Conservation (phyloP, 192 early-diverging fungal species). For the Linnemannia exigua region DNA sequence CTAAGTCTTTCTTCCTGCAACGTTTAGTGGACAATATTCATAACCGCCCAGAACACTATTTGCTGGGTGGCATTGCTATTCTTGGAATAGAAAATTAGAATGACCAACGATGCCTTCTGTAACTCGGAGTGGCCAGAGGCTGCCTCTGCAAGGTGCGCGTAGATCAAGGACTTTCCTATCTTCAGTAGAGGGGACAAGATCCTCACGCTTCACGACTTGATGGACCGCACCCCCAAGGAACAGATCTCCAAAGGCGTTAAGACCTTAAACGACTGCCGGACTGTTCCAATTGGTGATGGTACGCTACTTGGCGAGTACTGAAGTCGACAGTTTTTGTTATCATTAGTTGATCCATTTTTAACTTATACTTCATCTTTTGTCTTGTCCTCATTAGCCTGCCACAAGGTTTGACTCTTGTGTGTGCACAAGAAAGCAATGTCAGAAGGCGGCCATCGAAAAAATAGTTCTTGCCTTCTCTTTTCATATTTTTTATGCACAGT, state of each 20-base stretch:
- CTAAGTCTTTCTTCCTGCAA: no score
- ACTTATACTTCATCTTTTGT: no score
- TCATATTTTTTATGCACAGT: neutral
- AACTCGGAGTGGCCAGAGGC: conserved; percentile 22
- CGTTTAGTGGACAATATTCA: conserved; percentile 20
- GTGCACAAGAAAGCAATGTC: no score
- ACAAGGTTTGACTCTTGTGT: neutral
- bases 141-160: neutral
- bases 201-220: conserved; percentile 1
- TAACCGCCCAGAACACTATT: conserved; percentile 3
- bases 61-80: conserved; percentile 23
- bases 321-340: no score
- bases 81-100: neutral
- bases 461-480: neutral
- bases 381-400: neutral
- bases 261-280: conserved; percentile 5
- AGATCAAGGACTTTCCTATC: conserved; percentile 10
- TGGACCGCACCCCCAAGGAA: neutral
- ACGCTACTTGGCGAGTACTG: neutral
- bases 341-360: no score
- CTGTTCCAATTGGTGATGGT: conserved; percentile 17
- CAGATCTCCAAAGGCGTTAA: neutral
- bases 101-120: neutral
- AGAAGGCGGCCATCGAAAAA: neutral
- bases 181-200: neutral